A percentile compares a stretch with the other conserved stretches of the same genome.
These are phyloP conservation scores for Pseudogymnoascus sp. DNA, from an alignment of 2,329 filamentous ascomycete genomes.

Conservation along the genomic window DNA sequence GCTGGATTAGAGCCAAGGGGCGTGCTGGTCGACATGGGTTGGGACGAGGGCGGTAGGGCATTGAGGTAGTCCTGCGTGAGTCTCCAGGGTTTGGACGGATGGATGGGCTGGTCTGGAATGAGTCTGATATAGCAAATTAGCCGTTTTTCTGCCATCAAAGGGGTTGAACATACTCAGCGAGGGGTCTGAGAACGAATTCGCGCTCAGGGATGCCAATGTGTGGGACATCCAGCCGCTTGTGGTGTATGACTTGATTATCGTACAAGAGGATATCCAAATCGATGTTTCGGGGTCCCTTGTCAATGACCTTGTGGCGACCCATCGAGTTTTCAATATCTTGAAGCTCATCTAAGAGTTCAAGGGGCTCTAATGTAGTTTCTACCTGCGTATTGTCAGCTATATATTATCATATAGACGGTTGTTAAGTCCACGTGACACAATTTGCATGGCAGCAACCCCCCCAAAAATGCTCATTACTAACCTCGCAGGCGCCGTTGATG, in stretches of 20 bases:
- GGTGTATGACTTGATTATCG: conserved; percentile 54
- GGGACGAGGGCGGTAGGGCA: conserved; percentile 42
- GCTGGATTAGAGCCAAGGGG: conserved; percentile 38
- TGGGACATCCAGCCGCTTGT: conserved; percentile 73
- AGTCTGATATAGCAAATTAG: conserved; percentile 36
- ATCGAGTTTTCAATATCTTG: conserved; percentile 76
- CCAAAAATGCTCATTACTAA: conserved; percentile 36
- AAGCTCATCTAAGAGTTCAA: conserved; percentile 69
- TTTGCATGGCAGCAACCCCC: neutral
- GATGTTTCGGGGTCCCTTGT: conserved; percentile 91
- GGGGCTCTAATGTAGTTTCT: conserved; percentile 67
- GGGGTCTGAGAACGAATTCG: conserved; percentile 84
- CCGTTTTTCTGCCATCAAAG: neutral
- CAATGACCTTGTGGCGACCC: conserved; percentile 74
- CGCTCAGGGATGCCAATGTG: conserved; percentile 80
- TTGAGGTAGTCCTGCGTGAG: conserved; percentile 55
- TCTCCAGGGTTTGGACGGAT: conserved; percentile 51
- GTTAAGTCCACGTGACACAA: neutral
- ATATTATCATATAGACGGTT: neutral
- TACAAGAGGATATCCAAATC: conserved; percentile 91
- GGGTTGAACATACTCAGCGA: conserved; percentile 58
- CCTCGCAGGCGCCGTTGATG: conserved; percentile 87
- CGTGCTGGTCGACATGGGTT: conserved; percentile 52
- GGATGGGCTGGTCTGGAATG: conserved; percentile 46
- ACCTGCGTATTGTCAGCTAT: conserved; percentile 46